Conservation (phyloP, 768 basidiomycete species). For the Boletellus ananas region DNA sequence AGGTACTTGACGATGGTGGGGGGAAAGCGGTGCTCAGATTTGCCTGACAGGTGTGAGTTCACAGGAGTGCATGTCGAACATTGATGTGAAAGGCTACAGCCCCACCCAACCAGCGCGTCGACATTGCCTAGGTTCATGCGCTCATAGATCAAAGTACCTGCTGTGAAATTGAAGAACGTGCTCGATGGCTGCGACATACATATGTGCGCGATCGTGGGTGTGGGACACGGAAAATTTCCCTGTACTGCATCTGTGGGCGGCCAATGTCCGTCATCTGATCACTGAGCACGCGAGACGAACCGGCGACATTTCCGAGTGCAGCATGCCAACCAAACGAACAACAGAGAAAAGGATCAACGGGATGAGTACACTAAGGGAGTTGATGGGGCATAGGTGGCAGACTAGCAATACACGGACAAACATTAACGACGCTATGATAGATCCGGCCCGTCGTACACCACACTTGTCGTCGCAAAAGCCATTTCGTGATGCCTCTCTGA, state of each 20-base stretch:
- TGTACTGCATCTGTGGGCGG: too few relatives aligned
- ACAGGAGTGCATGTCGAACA: not conserved
- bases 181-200: too few relatives aligned
- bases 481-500: slow-evolving; percentile 15
- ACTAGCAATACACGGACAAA: not conserved
- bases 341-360: slow-evolving; percentile 1
- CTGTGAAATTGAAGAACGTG: not conserved
- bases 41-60: too few relatives aligned
- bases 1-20: not conserved
- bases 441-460: slow-evolving; percentile 11
- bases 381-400: slow-evolving; percentile 12
- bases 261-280: not conserved
- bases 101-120: not conserved
- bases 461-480: slow-evolving; percentile 25
- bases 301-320: not conserved
- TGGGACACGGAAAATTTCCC: too few relatives aligned
- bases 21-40: not conserved
- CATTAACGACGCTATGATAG: slow-evolving; percentile 7
- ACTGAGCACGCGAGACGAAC: not conserved
- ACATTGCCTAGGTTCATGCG: not conserved
- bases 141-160: not conserved
- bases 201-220: too few relatives aligned
- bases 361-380: slow-evolving; percentile 4
- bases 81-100: not conserved
- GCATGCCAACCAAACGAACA: not conserved